These are phyloP conservation scores for Botrytis paeoniae DNA, from an alignment of 2,329 filamentous ascomycete genomes.

Conservation along the genomic window DNA sequence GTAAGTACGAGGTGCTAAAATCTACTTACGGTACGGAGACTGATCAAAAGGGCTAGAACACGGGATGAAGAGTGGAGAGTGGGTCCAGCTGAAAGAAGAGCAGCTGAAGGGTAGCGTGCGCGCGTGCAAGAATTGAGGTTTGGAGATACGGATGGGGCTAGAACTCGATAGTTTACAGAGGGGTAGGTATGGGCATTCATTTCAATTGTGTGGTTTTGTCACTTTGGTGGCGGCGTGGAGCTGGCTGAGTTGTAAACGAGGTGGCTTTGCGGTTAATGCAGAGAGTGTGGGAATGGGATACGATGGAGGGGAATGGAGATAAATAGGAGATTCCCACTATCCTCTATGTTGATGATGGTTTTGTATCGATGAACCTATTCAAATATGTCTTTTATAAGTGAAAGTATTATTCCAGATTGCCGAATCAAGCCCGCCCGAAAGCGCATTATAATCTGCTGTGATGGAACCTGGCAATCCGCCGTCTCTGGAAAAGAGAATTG, in stretches of 20 bases:
- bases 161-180: neutral
- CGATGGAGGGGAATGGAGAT: neutral
- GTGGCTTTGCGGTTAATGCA: neutral
- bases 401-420: neutral
- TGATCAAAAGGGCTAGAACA: neutral
- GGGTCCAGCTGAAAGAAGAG: neutral
- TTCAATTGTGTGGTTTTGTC: neutral
- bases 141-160: neutral
- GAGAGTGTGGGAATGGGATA: neutral
- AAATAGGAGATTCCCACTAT: neutral
- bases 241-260: neutral
- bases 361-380: neutral
- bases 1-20: neutral
- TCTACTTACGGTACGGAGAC: neutral
- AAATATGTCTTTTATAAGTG: neutral
- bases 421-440: neutral
- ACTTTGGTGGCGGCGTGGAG: neutral
- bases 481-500: neutral
- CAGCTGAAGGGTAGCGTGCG: neutral
- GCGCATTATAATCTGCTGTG: slow-evolving; percentile 12
- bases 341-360: neutral
- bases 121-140: neutral
- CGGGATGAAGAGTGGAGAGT: neutral
- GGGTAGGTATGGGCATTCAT: neutral
- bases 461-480: slow-evolving; percentile 17